phyloP scores from a whole-genome alignment of 495 filamentous ascomycete genomes.

The Neurospora sp. region DNA sequence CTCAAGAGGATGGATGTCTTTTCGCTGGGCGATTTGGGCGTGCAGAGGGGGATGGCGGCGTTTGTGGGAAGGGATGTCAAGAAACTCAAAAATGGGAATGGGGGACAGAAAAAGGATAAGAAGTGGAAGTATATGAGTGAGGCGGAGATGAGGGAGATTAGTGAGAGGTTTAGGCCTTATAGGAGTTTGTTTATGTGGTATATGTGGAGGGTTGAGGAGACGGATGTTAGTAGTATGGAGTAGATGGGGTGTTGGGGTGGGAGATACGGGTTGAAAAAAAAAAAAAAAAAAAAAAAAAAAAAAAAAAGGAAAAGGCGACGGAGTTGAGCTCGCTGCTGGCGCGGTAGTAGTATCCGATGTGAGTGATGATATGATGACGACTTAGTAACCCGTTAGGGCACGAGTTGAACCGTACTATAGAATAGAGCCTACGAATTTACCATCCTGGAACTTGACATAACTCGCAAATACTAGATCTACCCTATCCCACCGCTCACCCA shows the following conservation, averaged over 20 bases:
- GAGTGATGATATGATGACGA: not conserved
- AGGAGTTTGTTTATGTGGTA: constrained; percentile 62
- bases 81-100: constrained; percentile 68
- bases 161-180: constrained; percentile 74
- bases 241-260: constrained; percentile 5
- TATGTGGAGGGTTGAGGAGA: constrained; percentile 80
- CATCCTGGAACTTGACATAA: not conserved
- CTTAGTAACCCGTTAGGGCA: not conserved
- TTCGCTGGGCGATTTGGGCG: constrained; percentile 82
- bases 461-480: not conserved
- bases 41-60: constrained; percentile 89
- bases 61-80: constrained; percentile 74
- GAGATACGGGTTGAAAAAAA: not conserved
- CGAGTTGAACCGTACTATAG: not conserved
- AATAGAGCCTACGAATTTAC: not conserved
- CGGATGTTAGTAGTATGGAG: constrained; percentile 59
- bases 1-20: constrained; percentile 92
- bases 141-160: constrained; percentile 76
- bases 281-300: not conserved
- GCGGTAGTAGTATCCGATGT: not conserved
- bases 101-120: constrained; percentile 59
- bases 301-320: not conserved
- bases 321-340: not conserved
- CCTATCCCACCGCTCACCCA: not conserved
- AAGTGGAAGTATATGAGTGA: constrained; percentile 98